Base-by-base conservation (phyloP, 371 early-diverging fungal species). In the Nematocida ausubeli region DNA sequence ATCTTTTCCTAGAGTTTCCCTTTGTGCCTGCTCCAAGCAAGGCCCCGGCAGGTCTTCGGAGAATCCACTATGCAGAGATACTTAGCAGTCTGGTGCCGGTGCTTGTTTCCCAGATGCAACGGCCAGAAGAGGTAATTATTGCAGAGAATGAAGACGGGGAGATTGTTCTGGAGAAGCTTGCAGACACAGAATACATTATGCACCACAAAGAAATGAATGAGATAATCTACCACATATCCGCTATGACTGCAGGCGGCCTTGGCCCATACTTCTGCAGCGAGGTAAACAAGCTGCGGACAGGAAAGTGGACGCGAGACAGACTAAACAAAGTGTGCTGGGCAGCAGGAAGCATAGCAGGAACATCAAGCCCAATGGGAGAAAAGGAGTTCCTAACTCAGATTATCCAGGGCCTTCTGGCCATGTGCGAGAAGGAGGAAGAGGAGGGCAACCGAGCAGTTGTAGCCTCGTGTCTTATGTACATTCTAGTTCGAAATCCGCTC, bases 91-190 rank as follows among this genome's bases (percentile, higher is more conserved):
- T 85, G 2, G 44, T 84, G 28, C 51, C 73, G 12, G 80, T 81
- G 30, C 56, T 85, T 3, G 78, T 84, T 0, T 32, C 69, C 3
- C 83, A 84, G 58, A 87, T 87, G 87, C 83, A 85, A 2, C 52
- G 84, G 40, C 87, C 87, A 35, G 72, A 83, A 69, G 87, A 91
- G 88, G 93, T 96, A 14, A 88, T 98, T 47, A 89, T 99, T 56
- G 92, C 94, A n/a, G 94, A 96, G 84, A 95, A 99, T 87, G 99
- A 99, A 69, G 94, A 97, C 84, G 98, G 98, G 55, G 97, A 97
- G 87, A 92, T 98, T 85, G 95, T 99, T 12, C 90, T 95, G 73
- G 98, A 98, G 86, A 91, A 91, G 60, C 88, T 96, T 81, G 93
- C 94, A 84, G 98, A 97, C 85, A 94, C 93, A 67, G 98, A 96